Base-by-base conservation (phyloP, 768 basidiomycete species). In the Agaricus blazei region DNA sequence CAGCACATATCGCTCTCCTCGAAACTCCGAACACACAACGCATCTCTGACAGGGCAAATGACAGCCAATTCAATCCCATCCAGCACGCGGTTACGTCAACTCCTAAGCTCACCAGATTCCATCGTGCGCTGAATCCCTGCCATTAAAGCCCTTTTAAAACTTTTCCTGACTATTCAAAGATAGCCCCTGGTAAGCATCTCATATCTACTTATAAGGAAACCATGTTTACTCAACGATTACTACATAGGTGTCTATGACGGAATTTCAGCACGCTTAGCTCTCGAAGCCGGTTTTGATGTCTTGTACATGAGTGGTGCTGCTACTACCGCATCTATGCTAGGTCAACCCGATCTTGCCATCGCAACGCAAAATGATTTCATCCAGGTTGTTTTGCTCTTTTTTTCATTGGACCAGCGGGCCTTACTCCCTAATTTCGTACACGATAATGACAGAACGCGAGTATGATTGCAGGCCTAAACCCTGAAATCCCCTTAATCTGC, bases 361-460 rank as follows among this genome's bases (percentile, higher is more conserved):
- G 78, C 80, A 14, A 81, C 79, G 15, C 65, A 79, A 52, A 80
- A 79, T 58, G 80, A 81, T 60, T 81, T 82, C 60, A 72, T 77
- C 31, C 74, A 74, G 68, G 76, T 74, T n/a, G 23, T 12, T 45
- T 7, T 14, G 12, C 42, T 19, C 19, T 19, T 2, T 4, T 12
- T 43, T 43, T 8, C 8, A 43, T 34, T 27, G 9, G 29, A 23
- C 15, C 12, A 40, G 28, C 19, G 19, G 5, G 34, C 2, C 7
- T 34, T 34, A 34, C 7, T 11, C 34, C 23, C 46, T 46, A 12
- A 46, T 14, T 46, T 46, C 12, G 19, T 19, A 26, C 11, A 5
- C 26, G 11, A 46, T 26, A 26, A 46, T 11, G 23, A 26, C 51
- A 65, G 62, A 77, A 74, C 69, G 73, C 61, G 67, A 76, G 38